Base-by-base conservation (phyloP, 2,329 filamentous ascomycete species). In the Aspergillus sp. region DNA sequence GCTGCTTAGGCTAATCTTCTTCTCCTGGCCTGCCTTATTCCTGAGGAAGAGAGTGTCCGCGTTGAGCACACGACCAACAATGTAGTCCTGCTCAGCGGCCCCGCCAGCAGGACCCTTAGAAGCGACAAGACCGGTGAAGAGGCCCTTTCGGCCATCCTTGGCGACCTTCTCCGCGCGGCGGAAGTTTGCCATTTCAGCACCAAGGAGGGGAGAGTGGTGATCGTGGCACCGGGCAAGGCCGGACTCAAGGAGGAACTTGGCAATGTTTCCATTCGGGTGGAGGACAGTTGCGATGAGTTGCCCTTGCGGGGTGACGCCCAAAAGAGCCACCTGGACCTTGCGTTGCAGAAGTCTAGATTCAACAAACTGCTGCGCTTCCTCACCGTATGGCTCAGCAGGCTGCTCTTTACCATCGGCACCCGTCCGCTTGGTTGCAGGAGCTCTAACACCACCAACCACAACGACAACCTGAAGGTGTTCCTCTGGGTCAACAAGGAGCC, bases 151-250 rank as follows among this genome's bases (percentile, higher is more conserved):
- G 64, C 84, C 84, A 63, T 86, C 84, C 76, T 92, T 92, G 4
- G 95, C 95, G 57, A 84, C 80, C 74, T 90, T 93, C 79, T 99
- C 95, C 1, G 95, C 93, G 63, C 90, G 85, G 62, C 95, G 87
- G 56, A 98, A 85, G 57, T 84, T 75, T 42, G 89, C 87, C 95
- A 99, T 99, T 67, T 93, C 90, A 49, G 85, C 80, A 44, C 95
- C 95, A 11, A 99, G 84, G 78, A 97, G 82, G 39, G 92, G 96
- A 1, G 93, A 96, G 79, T 99, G 95, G 76, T 95, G 93, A 75
- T 99, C 95, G 63, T 93, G 92, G 80, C 93, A 98, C 68, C 91
- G 85, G 41, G 93, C 95, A 55, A 98, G 82, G 66, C 95, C 95
- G 53, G 92, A 90, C 67, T 93, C 87, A 44, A 99, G 85, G 43